Percentiles rank a stretch among this genome's conserved stretches.
phyloP scores from a whole-genome alignment of 192 early-diverging fungal genomes.

The Globomyces pollinis-pini region DNA sequence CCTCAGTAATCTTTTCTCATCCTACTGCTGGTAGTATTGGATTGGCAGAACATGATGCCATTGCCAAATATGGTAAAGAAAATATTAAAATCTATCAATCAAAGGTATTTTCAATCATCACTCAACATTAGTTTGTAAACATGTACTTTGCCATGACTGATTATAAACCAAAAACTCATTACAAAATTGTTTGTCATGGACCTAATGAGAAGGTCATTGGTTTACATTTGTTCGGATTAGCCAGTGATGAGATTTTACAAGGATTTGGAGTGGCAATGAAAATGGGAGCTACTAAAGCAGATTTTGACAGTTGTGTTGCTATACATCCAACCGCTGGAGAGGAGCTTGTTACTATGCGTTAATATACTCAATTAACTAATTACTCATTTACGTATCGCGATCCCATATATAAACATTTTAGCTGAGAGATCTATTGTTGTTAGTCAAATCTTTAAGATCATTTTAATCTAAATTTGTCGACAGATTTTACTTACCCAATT shows the following conservation, averaged over 20 bases:
- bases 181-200: constrained; percentile 84
- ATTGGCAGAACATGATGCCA: constrained; percentile 80
- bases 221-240: constrained; percentile 84
- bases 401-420: too few relatives aligned
- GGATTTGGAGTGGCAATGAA: constrained; percentile 95
- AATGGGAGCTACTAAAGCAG: constrained; percentile 97
- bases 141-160: constrained; percentile 66
- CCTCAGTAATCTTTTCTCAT: constrained; percentile 93
- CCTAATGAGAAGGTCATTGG: constrained; percentile 95
- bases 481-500: too few relatives aligned
- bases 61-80: constrained; percentile 60
- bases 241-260: constrained; percentile 79
- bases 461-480: too few relatives aligned
- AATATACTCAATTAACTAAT: constrained; percentile 13
- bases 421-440: too few relatives aligned
- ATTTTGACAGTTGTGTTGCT: constrained; percentile 92
- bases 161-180: constrained; percentile 82
- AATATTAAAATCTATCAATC: constrained; percentile 82
- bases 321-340: constrained; percentile 96
- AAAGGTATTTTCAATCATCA: too few relatives aligned
- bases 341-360: constrained; percentile 79
- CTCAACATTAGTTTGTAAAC: constrained; percentile 62
- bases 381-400: too few relatives aligned
- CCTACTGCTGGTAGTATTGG: constrained; percentile 83
- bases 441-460: too few relatives aligned